Evolutionary conservation across 768 basidiomycete species (phyloP).

Genomic region (Xerocomellus intermedius): DNA sequence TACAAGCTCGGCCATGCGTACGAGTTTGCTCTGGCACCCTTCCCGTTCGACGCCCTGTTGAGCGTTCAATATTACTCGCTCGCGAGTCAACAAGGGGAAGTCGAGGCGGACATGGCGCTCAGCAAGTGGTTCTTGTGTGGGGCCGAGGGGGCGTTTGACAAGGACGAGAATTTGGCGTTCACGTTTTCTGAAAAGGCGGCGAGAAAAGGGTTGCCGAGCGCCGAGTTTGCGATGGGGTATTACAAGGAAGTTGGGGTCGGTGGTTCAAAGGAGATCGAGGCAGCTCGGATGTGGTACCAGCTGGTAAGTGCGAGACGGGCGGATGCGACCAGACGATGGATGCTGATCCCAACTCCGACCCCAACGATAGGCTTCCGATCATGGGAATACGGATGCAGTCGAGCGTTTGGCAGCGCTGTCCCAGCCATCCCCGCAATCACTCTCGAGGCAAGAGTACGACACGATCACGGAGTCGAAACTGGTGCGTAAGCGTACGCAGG

Average conservation of each 20-base stretch:
- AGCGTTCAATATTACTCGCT: slow-evolving; percentile 88
- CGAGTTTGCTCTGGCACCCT: slow-evolving; percentile 85
- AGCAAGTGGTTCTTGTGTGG: slow-evolving; percentile 98
- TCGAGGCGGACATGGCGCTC: slow-evolving; percentile 95
- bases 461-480: slow-evolving; percentile 74
- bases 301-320: slow-evolving; percentile 39
- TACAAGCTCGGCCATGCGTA: slow-evolving; percentile 92
- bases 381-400: slow-evolving; percentile 78
- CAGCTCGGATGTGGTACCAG: slow-evolving; percentile 77
- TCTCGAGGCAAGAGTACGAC: slow-evolving; percentile 82
- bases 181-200: slow-evolving; percentile 91
- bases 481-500: slow-evolving; percentile 79
- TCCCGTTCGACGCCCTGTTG: slow-evolving; percentile 83
- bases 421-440: slow-evolving; percentile 54
- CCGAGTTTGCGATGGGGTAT: slow-evolving; percentile 96
- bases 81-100: slow-evolving; percentile 81
- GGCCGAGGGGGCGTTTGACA: slow-evolving; percentile 70
- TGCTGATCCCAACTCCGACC: too few species aligned
- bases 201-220: slow-evolving; percentile 68
- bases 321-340: too few species aligned
- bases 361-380: slow-evolving; percentile 73
- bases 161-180: slow-evolving; percentile 81
- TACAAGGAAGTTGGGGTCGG: slow-evolving; percentile 94
- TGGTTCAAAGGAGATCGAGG: slow-evolving; percentile 55
- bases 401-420: slow-evolving; percentile 71